Percentiles rank a stretch among this genome's conserved stretches.
Evolutionary conservation across 495 filamentous ascomycete genomes (phyloP).

Genomic region (Astrothelium macrocarpum): DNA sequence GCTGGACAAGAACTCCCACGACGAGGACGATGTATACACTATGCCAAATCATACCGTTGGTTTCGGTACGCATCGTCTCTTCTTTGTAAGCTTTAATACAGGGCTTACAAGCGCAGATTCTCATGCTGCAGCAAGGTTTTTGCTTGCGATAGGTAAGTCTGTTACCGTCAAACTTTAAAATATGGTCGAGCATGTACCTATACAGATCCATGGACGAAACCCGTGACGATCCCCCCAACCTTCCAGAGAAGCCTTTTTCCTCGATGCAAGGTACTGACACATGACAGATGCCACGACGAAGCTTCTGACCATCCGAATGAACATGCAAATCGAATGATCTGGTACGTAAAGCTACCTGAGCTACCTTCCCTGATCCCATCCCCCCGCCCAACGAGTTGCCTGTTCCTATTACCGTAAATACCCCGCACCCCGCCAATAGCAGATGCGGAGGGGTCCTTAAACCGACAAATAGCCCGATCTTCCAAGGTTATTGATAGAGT

Average conservation of each 20-base stretch:
- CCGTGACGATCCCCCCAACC: neutral
- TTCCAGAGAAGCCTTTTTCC: neutral
- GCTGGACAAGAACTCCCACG: slow-evolving; percentile 70
- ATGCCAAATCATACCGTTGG: slow-evolving; percentile 74
- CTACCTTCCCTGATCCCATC: too few species aligned
- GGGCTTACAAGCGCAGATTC: slow-evolving; percentile 35
- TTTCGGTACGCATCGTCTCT: slow-evolving; percentile 53
- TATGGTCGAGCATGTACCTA: neutral
- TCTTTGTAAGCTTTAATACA: slow-evolving; percentile 31
- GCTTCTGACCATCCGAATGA: slow-evolving; percentile 64
- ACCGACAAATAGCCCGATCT: neutral
- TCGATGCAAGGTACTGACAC: neutral
- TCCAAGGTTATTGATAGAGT: neutral
- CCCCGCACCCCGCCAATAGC: neutral
- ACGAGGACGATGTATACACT: slow-evolving; percentile 68
- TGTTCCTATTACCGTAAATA: neutral
- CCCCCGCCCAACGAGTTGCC: neutral
- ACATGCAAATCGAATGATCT: slow-evolving; percentile 84
- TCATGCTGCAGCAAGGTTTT: slow-evolving; percentile 59
- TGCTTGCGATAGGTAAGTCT: slow-evolving; percentile 58
- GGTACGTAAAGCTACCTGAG: slow-evolving; percentile 40
- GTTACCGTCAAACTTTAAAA: neutral
- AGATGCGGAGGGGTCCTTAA: neutral
- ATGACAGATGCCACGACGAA: slow-evolving; percentile 62
- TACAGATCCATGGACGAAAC: neutral